Evolutionary conservation across 2,329 filamentous ascomycete species (phyloP).

Genomic region (Aspergillus udagawae): DNA sequence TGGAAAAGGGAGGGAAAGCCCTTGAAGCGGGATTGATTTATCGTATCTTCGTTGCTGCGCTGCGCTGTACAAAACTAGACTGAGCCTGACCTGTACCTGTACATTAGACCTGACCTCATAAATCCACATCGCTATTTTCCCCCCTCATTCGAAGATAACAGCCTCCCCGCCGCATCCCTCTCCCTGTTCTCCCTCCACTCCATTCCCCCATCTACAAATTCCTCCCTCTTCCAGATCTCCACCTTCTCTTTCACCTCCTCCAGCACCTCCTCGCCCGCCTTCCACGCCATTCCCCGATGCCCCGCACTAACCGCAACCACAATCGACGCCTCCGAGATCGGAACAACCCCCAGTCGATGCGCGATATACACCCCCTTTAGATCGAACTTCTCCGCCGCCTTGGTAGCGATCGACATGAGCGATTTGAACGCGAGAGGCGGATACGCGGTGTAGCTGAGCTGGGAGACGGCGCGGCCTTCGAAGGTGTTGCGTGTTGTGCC

Average conservation of each 20-base stretch:
- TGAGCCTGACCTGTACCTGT: conserved; percentile 12
- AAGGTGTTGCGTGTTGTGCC: conserved; percentile 45
- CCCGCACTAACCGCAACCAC: conserved; percentile 79
- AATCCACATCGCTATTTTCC: background rate
- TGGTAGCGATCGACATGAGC: conserved; percentile 34
- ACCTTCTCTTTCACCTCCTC: conserved; percentile 80
- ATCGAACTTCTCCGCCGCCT: conserved; percentile 53
- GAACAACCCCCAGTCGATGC: conserved; percentile 80
- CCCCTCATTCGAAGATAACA: background rate
- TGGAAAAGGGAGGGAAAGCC: conserved; percentile 57
- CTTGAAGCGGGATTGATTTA: conserved; percentile 43
- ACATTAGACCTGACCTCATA: conserved; percentile 18
- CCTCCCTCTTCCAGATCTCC: conserved; percentile 95
- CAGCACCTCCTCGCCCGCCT: conserved; percentile 80
- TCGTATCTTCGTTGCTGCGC: conserved; percentile 1
- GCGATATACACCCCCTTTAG: conserved; percentile 73
- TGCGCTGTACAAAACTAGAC: background rate
- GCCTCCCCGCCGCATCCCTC: conserved; percentile 51
- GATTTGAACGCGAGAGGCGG: conserved; percentile 41
- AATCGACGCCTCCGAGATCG: conserved; percentile 90
- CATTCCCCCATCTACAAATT: conserved; percentile 68
- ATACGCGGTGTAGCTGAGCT: conserved; percentile 44
- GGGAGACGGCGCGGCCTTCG: conserved; percentile 37
- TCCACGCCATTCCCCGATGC: conserved; percentile 82
- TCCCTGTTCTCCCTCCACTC: conserved; percentile 88